Base-by-base conservation (phyloP, 1,139 yeast genomes). In the Yarrowia galli region DNA sequence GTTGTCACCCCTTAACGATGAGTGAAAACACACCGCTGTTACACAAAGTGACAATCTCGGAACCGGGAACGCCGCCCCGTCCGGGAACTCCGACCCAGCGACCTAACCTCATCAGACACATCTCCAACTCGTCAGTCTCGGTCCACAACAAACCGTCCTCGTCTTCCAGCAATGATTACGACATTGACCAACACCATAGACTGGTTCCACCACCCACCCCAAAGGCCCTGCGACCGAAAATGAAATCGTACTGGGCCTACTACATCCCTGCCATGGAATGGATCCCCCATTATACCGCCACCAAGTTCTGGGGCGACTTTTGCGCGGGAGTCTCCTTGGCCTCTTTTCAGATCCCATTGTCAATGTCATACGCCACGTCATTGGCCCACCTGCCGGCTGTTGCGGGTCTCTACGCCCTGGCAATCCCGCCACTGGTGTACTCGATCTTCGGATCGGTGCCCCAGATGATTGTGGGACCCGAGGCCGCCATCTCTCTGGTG, bases 391-490 rank as follows among this genome's bases (percentile, higher is more conserved):
- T 92, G 0, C 97, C 97, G 2, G 92, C 97, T 0, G 79, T 89
- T 1, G 89, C 92, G 70, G 99, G 98, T 0, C 82, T 95, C 13
- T 85, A 88, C 71, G 93, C 97, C 0, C 81, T 93, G 68, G 93
- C 92, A 0, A 80, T 93, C 4, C 88, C 97, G 0, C 98, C 98
- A 0, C 80, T 93, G 64, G 83, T 95, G 4, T 95, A 95, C 75
- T 83, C 91, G 67, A 72, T 93, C 0, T 84, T 93, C 75, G 98
- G 99, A 0, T 88, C 97, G 28, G 97, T 92, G 0, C 98, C 98
- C 0, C 96, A 90, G 74, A 91, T 95, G 97, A 89, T 93, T 68
- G 97, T 93, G 9, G 98, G 98, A 0, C 99, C 99, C 0, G 99
- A 95, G 75, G 96, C 95, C 10, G 97, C 98, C 1, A 89, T 93